Evolutionary conservation across 202 grass and related monocot genomes (phyloP), one percentile per base, ranked within the genome.

Genomic region (Panicum hallii): DNA sequence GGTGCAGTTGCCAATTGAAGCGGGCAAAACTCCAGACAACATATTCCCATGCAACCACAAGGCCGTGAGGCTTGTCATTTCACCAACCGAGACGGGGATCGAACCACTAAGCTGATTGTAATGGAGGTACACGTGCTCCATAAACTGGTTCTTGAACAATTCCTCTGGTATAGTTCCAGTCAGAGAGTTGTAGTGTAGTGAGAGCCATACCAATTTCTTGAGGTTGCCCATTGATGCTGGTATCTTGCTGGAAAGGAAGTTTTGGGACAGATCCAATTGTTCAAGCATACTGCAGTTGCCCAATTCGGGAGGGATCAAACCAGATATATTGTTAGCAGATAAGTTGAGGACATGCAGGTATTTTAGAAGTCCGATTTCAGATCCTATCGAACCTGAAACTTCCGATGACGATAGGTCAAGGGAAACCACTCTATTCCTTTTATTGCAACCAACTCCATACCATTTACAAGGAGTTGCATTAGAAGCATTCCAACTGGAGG

Each of bases 401-500:
- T 23, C 87, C 43, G 20, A 85, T 7, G 10, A 55, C 32, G 89
- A 69, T 3, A 97, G 85, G 49, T 90, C 14, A 23, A 97, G 26
- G 34, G 89, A 93, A 72, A 81, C 30, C 41, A 91, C 95, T 56
- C 42, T 81, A 19, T 68, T 67, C 17, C 55, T 85, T 52, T 46
- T 58, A 34, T 88, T 47, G 55, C 95, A 98, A 36, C 23, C 26
- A 65, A 98, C 78, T 48, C 92, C 90, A 3, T 17, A 38, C 95
- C 95, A 98, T 46, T 83, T 83, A 60, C 95, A 98, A 41, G 95
- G 95, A 75, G n/a, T 95, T 74, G 16, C 41, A 55, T 90, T 69
- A 63, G 78, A 86, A 68, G 75, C 76, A 47, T 88, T 95, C 95
- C 95, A 98, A 56, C 70, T 88, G 36, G 80, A 85, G 1, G 23